These are phyloP conservation scores for Abelmoschus esculentus DNA, from an alignment of 345 rosid species.

Conservation along the genomic window DNA sequence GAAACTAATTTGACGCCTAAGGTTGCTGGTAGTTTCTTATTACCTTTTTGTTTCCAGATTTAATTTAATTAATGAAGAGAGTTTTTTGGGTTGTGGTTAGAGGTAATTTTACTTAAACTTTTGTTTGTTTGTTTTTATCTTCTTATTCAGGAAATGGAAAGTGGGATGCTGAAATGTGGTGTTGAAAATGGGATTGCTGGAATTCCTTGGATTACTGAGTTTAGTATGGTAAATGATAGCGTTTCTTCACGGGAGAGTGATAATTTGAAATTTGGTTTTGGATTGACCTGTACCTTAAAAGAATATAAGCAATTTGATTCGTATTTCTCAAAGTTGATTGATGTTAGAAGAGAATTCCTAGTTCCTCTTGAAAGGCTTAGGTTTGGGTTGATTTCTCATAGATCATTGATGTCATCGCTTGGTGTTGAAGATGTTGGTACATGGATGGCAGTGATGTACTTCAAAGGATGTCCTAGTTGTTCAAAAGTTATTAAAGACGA, in stretches of 20 bases:
- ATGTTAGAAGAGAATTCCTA: constrained; percentile 51
- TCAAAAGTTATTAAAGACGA: constrained; percentile 53
- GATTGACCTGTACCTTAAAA: constrained; percentile 45
- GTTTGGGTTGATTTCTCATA: constrained; percentile 68
- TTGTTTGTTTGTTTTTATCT: background rate
- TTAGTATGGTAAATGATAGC: constrained; percentile 39
- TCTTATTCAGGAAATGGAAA: constrained; percentile 34
- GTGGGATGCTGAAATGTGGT: constrained; percentile 45
- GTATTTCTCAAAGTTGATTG: constrained; percentile 51
- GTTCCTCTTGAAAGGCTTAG: constrained; percentile 59
- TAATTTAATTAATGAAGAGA: constrained; percentile 13
- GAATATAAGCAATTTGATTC: constrained; percentile 60
- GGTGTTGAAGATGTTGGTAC: constrained; percentile 43
- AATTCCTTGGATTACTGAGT: constrained; percentile 16
- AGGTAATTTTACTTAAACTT: background rate
- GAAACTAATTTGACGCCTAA: constrained; percentile 32
- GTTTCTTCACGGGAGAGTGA: constrained; percentile 28
- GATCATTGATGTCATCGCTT: constrained; percentile 47
- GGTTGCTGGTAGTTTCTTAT: constrained; percentile 82
- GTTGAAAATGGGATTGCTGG: constrained; percentile 33
- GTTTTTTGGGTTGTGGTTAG: constrained; percentile 7
- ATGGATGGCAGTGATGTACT: constrained; percentile 55
- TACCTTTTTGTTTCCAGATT: constrained; percentile 25
- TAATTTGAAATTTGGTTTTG: constrained; percentile 20
- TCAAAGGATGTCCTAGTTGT: constrained; percentile 68